Evolutionary conservation across 768 basidiomycete genomes (phyloP), one percentile per base, ranked within the genome.

Genomic region (Phylloporus arenicola): DNA sequence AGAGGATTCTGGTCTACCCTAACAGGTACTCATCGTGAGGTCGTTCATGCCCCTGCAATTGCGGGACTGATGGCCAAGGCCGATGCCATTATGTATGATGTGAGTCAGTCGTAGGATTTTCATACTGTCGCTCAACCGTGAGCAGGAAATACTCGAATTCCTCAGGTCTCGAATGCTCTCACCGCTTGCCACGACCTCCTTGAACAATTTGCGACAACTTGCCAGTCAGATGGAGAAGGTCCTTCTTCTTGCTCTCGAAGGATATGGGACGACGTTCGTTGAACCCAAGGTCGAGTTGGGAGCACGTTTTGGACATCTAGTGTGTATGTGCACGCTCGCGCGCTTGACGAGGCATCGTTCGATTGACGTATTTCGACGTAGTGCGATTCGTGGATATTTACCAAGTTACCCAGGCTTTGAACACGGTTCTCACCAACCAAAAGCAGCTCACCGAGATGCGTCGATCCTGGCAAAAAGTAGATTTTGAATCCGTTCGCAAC

Each of bases 161-260:
- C 75, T 96, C 58, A 81, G 90, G 42, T 83, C 83, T 3, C 90
- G 91, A 65, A 88, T 92, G 80, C 76, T 92, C 38, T 84, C 85
- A 8, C 80, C 86, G 14, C 83, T 93, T 40, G 72, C 86, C 1
- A 70, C 86, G 2, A 59, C 80, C 38, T 81, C 88, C 3, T 67
- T 92, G 43, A 78, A 78, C 12, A 86, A 78, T 60, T 74, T 93
- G 48, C 83, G 88, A 33, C 84, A 87, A 62, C 74, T 93, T 47
- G 90, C 92, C 12, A 80, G 88, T 61, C 91, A 92, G 72, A 91
- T 93, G 88, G 91, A 93, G 64, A 91, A 90, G 68, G 86, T 92
- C 43, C 73, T 92, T 17, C 73, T 92, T 39, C 75, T 85, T 43
- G 87, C 92, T 14, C 73, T 93, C 27, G 88, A 89, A 50, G 79